These are phyloP conservation scores for Scheffersomyces amazonensis DNA, from an alignment of 805 yeast genomes.

Conservation along the genomic window DNA sequence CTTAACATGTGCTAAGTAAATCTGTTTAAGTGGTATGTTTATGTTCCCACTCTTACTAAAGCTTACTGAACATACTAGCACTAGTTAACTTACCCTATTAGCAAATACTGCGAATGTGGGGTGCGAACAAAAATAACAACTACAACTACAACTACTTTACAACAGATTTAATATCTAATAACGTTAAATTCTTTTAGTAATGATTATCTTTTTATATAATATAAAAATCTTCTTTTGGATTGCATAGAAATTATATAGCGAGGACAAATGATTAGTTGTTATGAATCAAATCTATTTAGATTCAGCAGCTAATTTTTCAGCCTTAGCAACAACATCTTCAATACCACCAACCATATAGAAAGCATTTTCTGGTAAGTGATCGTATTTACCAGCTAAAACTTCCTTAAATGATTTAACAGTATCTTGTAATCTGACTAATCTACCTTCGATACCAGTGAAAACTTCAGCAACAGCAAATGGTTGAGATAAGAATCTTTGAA, in stretches of 20 bases:
- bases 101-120: no score
- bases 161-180: no score
- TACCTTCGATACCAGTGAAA: constrained; percentile 99
- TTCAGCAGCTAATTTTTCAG: constrained; percentile 97
- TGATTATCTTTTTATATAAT: no score
- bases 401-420: constrained; percentile 94
- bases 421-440: constrained; percentile 94
- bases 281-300: constrained; percentile 46
- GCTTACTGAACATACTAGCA: no score
- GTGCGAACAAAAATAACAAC: no score
- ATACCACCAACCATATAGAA: constrained; percentile 99
- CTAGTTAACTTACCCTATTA: no score
- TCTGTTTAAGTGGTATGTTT: no score
- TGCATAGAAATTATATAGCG: constrained; percentile 3
- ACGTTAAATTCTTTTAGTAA: no score
- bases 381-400: constrained; percentile 97
- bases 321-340: constrained; percentile 97
- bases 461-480: constrained; percentile 99
- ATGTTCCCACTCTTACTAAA: no score
- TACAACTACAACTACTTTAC: no score
- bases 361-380: constrained; percentile 97
- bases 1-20: no score
- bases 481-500: constrained; percentile 99
- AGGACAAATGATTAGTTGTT: no score
- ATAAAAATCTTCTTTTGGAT: not conserved